Percentiles rank a stretch among this genome's conserved stretches.
Conservation (phyloP, 1,284 basidiomycete species). For the Ganoderma meredithae region DNA sequence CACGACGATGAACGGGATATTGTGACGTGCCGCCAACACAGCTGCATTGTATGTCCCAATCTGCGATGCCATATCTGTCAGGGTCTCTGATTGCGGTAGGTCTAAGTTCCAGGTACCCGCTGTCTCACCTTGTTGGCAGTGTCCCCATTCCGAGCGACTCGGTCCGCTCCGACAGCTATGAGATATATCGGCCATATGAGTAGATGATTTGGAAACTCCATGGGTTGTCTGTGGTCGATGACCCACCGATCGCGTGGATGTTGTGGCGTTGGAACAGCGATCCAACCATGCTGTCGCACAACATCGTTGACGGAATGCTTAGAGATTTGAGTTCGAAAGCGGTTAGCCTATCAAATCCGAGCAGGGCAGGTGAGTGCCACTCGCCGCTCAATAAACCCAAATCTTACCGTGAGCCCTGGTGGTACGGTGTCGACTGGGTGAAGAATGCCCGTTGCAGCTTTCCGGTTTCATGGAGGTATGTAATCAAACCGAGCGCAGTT, state of each 20-base stretch:
- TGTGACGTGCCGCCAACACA: conserved; percentile 84
- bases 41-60: conserved; percentile 93
- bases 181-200: neutral
- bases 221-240: neutral
- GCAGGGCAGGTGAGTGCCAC: conserved; percentile 3
- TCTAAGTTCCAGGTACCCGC: conserved; percentile 11
- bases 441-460: conserved; percentile 85
- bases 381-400: neutral
- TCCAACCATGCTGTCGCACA: conserved; percentile 95
- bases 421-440: conserved; percentile 93
- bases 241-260: conserved; percentile 86
- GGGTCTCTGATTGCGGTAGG: conserved; percentile 1
- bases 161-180: conserved; percentile 82
- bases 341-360: conserved; percentile 66
- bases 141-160: conserved; percentile 90
- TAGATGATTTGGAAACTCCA: neutral
- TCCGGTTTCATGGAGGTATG: conserved; percentile 80
- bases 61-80: conserved; percentile 45
- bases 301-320: conserved; percentile 87
- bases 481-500: conserved; percentile 93
- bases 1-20: conserved; percentile 89
- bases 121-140: conserved; percentile 87
- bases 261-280: conserved; percentile 88
- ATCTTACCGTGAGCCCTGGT: conserved; percentile 81
- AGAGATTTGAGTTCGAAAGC: conserved; percentile 87